Conservation (phyloP, 345 rosid genomes). For the Physaria fendleri region DNA sequence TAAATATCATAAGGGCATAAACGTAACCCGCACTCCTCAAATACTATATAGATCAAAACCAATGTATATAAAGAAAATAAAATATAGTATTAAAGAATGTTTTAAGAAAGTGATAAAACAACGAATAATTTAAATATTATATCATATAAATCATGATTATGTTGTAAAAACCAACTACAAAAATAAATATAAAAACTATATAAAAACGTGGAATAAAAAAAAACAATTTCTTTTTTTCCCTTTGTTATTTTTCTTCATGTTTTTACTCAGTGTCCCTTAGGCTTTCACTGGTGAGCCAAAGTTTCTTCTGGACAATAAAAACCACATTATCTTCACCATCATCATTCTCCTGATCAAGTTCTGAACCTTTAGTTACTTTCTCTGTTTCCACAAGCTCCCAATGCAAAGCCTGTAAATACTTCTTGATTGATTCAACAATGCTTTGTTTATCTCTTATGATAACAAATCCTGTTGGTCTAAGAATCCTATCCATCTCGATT, state of each 20-base stretch:
- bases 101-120: constrained; percentile 10
- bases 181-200: constrained; percentile 18
- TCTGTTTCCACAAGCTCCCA: constrained; percentile 67
- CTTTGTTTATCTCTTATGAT: constrained; percentile 66
- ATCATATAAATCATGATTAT: background rate
- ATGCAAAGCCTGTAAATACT: constrained; percentile 62
- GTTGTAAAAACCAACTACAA: constrained; percentile 21
- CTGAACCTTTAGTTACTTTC: constrained; percentile 26
- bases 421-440: constrained; percentile 55
- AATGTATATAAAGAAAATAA: no score
- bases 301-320: constrained; percentile 63
- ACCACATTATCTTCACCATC: constrained; percentile 34
- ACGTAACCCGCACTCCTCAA: no score
- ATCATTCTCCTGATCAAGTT: constrained; percentile 51
- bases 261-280: constrained; percentile 51
- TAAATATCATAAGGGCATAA: no score
- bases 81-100: background rate
- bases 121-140: constrained; percentile 12
- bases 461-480: constrained; percentile 77
- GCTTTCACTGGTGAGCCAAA: constrained; percentile 82
- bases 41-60: no score
- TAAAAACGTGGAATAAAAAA: constrained; percentile 11
- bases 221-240: constrained; percentile 13
- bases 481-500: constrained; percentile 89
- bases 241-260: background rate